phyloP scores from a whole-genome alignment of 1,139 yeast genomes.

The Wickerhamomyces sp. region DNA sequence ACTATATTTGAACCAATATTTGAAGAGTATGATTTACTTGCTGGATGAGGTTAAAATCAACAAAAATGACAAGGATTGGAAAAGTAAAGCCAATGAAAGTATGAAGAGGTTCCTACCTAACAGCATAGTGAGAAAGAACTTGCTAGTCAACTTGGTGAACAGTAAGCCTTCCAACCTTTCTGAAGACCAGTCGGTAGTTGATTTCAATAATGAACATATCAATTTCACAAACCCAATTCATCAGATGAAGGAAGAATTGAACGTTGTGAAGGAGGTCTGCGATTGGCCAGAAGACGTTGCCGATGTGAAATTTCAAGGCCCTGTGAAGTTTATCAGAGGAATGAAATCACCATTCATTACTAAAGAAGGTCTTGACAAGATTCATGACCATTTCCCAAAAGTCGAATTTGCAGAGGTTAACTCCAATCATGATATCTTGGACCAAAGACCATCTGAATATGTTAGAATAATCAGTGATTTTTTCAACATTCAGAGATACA shows the following conservation, averaged over 20 bases:
- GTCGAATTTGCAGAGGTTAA: slow-evolving; percentile 30
- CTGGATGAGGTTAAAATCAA: slow-evolving; percentile 24
- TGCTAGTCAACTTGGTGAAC: slow-evolving; percentile 23
- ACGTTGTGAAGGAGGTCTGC: slow-evolving; percentile 26
- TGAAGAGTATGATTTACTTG: slow-evolving; percentile 21
- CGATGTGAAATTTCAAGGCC: slow-evolving; percentile 24
- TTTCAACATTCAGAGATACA: slow-evolving; percentile 18
- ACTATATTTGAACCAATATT: slow-evolving; percentile 21
- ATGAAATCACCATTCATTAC: slow-evolving; percentile 37
- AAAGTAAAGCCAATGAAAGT: slow-evolving; percentile 25
- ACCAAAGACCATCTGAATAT: slow-evolving; percentile 37
- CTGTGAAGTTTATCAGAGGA: slow-evolving; percentile 39
- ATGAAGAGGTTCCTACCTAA: slow-evolving; percentile 26
- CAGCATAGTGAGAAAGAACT: slow-evolving; percentile 28
- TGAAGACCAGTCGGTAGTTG: slow-evolving; percentile 21
- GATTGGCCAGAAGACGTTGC: slow-evolving; percentile 38
- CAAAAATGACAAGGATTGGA: slow-evolving; percentile 29
- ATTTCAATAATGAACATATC: slow-evolving; percentile 33
- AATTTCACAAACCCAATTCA: slow-evolving; percentile 28
- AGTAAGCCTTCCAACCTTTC: slow-evolving; percentile 16
- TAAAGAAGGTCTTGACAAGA: slow-evolving; percentile 27
- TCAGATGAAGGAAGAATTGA: slow-evolving; percentile 19
- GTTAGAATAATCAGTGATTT: slow-evolving; percentile 24
- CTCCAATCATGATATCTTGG: slow-evolving; percentile 43
- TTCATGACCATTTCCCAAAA: slow-evolving; percentile 35